These are phyloP conservation scores for Colletotrichum cordylinicola DNA, from an alignment of 2,329 filamentous ascomycete species.

Conservation along the genomic window DNA sequence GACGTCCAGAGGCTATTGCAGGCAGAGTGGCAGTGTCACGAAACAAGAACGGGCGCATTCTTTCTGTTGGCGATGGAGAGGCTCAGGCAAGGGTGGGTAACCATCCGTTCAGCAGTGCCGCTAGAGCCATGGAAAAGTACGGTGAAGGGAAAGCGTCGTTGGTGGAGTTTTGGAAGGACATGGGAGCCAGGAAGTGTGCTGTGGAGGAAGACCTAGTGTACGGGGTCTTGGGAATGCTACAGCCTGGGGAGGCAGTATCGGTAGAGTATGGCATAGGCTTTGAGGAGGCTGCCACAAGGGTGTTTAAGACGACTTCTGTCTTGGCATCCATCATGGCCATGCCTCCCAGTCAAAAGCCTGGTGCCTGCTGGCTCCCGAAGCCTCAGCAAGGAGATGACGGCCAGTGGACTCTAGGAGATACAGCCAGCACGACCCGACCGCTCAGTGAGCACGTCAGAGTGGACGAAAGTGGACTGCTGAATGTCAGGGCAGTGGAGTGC, in stretches of 20 bases:
- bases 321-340: background rate
- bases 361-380: background rate
- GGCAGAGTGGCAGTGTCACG: background rate
- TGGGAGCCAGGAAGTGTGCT: background rate
- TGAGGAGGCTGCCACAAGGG: background rate
- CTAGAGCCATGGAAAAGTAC: background rate
- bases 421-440: background rate
- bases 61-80: background rate
- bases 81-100: background rate
- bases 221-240: background rate
- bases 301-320: background rate
- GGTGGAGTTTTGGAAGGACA: background rate
- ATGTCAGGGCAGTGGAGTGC: background rate
- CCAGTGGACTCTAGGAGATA: background rate
- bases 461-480: rapidly evolving
- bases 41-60: background rate
- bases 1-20: background rate
- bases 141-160: background rate
- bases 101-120: background rate
- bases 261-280: background rate
- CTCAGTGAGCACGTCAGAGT: background rate
- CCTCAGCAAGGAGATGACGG: background rate
- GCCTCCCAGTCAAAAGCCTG: background rate
- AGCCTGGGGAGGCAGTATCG: background rate
- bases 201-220: background rate